A percentile compares a stretch with the other conserved stretches of the same genome.
phyloP scores from a whole-genome alignment of 208 protist species.

The Borovskyia barvae region DNA sequence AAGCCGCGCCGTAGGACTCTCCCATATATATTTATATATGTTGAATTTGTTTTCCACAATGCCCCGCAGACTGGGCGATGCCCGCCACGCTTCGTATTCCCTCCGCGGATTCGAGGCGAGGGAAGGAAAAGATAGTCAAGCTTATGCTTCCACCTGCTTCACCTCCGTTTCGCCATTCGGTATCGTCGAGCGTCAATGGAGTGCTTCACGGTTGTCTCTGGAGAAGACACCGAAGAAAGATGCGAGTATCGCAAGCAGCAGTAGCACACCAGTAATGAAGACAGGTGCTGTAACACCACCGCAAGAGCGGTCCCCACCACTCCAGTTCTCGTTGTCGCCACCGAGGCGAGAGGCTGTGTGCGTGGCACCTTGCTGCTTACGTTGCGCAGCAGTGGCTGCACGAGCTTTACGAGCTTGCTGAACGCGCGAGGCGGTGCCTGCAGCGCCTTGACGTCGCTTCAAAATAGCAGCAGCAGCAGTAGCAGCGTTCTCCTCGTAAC shows the following conservation, averaged over 20 bases:
- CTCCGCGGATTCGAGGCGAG: no score
- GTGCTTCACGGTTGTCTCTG: no score
- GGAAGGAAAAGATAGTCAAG: no score
- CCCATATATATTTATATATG: no score
- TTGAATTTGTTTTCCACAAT: no score
- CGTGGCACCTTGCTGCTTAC: constrained; percentile 5
- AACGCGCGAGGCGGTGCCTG: constrained; percentile 25
- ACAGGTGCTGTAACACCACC: constrained; percentile 15
- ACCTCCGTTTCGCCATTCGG: no score
- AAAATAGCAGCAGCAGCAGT: background rate
- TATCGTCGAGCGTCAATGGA: no score
- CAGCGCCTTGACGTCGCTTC: constrained; percentile 3
- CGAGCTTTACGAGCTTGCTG: constrained; percentile 52
- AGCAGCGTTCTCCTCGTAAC: background rate
- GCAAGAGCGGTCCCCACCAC: background rate
- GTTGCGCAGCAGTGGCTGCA: constrained; percentile 16
- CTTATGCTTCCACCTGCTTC: no score
- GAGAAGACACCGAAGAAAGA: background rate
- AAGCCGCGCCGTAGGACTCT: no score
- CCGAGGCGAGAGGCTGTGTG: background rate
- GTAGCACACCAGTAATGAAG: constrained; percentile 15
- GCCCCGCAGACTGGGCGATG: no score
- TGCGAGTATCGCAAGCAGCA: constrained; percentile 15
- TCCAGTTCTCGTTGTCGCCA: background rate
- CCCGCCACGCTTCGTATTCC: no score